Evolutionary conservation across 129 eudicot genomes (phyloP).

Genomic region (Apium graveolens): DNA sequence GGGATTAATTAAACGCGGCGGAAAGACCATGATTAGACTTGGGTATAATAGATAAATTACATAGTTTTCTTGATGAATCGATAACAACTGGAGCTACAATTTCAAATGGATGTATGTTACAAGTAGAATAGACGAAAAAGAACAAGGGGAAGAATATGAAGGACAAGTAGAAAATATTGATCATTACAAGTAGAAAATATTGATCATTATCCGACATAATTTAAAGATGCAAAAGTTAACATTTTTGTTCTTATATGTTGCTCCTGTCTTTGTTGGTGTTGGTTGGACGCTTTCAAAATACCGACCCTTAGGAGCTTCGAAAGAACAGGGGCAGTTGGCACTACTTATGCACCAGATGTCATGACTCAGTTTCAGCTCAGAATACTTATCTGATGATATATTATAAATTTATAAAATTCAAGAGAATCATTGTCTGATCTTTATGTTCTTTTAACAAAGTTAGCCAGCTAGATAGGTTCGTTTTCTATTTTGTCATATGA

Average conservation of each 20-base stretch:
- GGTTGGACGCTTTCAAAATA: not conserved
- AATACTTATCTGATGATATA: not conserved
- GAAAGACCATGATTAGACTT: not conserved
- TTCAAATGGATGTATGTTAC: not conserved
- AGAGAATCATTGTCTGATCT: not conserved
- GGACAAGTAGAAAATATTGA: not conserved
- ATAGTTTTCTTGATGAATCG: not conserved
- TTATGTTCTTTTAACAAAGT: not conserved
- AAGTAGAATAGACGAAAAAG: not conserved
- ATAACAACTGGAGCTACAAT: not conserved
- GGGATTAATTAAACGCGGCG: not conserved
- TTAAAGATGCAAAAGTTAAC: not conserved
- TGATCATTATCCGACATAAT: not conserved
- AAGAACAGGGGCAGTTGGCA: not conserved
- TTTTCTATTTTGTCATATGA: not conserved
- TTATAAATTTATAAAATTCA: not conserved
- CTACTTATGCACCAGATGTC: conserved; percentile 10
- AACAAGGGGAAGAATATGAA: not conserved
- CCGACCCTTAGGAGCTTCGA: not conserved
- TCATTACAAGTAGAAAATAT: not conserved
- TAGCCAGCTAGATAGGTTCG: conserved; percentile 1
- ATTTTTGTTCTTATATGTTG: not conserved
- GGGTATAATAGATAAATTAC: not conserved
- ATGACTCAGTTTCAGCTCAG: not conserved
- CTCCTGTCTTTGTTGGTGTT: not conserved